phyloP scores from a whole-genome alignment of 257 asterid species.

The Dorcoceras hygrometricum region DNA sequence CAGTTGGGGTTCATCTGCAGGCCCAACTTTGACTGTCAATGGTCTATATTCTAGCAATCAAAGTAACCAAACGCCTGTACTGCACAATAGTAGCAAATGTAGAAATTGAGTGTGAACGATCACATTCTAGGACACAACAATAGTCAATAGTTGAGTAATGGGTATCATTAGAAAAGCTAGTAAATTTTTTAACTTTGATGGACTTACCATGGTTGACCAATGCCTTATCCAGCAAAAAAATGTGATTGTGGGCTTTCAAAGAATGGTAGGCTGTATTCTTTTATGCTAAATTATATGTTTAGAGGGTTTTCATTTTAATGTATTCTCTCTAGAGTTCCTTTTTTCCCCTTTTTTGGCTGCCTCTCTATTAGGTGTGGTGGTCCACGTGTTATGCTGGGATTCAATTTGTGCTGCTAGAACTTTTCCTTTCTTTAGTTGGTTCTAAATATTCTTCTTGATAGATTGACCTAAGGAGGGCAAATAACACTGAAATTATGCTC shows the following conservation, averaged over 20 bases:
- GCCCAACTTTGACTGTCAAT: background rate
- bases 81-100: background rate
- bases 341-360: background rate
- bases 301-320: background rate
- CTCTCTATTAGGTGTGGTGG: conserved; percentile 7
- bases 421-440: conserved; percentile 19
- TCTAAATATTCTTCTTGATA: conserved; percentile 30
- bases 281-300: background rate
- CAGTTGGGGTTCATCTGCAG: background rate
- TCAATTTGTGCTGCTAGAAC: conserved; percentile 1
- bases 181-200: background rate
- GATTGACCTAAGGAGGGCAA: conserved; percentile 97
- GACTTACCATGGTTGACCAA: background rate
- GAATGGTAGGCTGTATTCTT: background rate
- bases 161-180: background rate
- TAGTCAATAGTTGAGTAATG: background rate
- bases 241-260: background rate
- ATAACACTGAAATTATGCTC: conserved; percentile 98
- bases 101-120: background rate
- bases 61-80: background rate
- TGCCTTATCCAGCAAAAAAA: background rate
- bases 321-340: background rate
- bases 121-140: no score
- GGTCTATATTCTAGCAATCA: background rate
- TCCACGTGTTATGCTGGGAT: conserved; percentile 1